Evolutionary conservation across 202 grass and related monocot genomes (phyloP).

Genomic region (Elaeis oleifera): DNA sequence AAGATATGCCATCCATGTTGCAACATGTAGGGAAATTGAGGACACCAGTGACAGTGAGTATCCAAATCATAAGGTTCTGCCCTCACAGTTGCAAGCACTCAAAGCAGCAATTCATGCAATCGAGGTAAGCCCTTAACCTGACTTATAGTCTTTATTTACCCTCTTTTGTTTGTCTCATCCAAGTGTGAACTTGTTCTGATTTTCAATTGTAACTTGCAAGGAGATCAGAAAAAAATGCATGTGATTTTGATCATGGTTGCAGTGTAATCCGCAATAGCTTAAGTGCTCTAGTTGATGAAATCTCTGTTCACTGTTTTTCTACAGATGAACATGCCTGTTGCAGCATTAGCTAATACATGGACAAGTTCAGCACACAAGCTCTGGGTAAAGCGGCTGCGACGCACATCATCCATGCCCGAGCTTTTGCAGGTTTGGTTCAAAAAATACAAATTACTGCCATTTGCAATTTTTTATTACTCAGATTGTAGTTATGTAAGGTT

Average conservation of each 20-base stretch:
- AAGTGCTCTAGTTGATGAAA: background rate
- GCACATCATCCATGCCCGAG: conserved; percentile 79
- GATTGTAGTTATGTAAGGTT: too few species aligned
- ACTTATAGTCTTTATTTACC: too few species aligned
- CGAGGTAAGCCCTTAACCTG: conserved; percentile 43
- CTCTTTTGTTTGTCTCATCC: too few species aligned
- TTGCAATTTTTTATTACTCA: too few species aligned
- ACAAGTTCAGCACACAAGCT: conserved; percentile 79
- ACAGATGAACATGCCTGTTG: conserved; percentile 67
- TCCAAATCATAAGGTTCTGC: conserved; percentile 71
- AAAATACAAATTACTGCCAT: too few species aligned
- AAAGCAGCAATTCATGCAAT: conserved; percentile 93
- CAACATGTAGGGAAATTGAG: conserved; percentile 66
- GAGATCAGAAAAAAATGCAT: too few species aligned
- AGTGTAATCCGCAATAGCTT: too few species aligned
- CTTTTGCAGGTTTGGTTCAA: conserved; percentile 66
- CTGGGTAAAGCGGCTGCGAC: conserved; percentile 80
- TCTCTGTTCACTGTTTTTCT: conserved; percentile 22
- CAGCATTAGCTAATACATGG: conserved; percentile 72
- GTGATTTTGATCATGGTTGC: too few species aligned
- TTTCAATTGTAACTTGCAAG: too few species aligned
- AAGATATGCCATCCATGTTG: conserved; percentile 81
- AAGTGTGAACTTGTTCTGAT: too few species aligned
- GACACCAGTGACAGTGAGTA: conserved; percentile 30
- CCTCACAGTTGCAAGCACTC: conserved; percentile 79